Evolutionary conservation across 192 early-diverging fungal genomes (phyloP).

Genomic region (Chytriomyces hyalinus): DNA sequence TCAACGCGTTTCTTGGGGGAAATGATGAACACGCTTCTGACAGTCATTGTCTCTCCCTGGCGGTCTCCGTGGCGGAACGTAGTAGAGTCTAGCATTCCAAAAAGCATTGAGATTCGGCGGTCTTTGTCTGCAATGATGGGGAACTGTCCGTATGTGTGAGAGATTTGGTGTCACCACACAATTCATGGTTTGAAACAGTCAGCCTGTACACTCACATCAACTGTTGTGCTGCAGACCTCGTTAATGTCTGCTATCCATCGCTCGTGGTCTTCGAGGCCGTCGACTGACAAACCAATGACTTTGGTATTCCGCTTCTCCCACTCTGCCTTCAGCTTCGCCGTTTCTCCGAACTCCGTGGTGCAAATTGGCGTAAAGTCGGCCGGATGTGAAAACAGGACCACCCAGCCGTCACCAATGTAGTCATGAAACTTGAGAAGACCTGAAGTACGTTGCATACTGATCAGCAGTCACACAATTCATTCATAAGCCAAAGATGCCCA

Average conservation of each 20-base stretch:
- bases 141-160: slow-evolving; percentile 55
- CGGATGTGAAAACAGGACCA: slow-evolving; percentile 96
- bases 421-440: slow-evolving; percentile 75
- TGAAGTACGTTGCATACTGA: no score
- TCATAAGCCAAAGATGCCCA: no score
- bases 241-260: slow-evolving; percentile 93
- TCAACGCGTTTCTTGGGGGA: slow-evolving; percentile 90
- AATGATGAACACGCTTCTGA: slow-evolving; percentile 94
- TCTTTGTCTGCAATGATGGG: slow-evolving; percentile 94
- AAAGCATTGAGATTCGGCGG: slow-evolving; percentile 82
- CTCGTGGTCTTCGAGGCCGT: slow-evolving; percentile 78
- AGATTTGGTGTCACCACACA: slow-evolving; percentile 1
- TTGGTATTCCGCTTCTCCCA: slow-evolving; percentile 83
- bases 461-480: no score
- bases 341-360: slow-evolving; percentile 94
- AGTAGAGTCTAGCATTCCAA: slow-evolving; percentile 96
- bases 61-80: slow-evolving; percentile 84
- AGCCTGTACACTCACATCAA: background rate
- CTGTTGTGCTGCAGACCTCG: slow-evolving; percentile 38
- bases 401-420: slow-evolving; percentile 85
- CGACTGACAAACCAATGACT: slow-evolving; percentile 91
- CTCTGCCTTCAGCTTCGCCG: slow-evolving; percentile 78
- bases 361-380: slow-evolving; percentile 97
- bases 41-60: slow-evolving; percentile 90
- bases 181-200: background rate